Base-by-base conservation (phyloP, 2,329 filamentous ascomycete genomes). In the Plectosphaerella cucumerina region DNA sequence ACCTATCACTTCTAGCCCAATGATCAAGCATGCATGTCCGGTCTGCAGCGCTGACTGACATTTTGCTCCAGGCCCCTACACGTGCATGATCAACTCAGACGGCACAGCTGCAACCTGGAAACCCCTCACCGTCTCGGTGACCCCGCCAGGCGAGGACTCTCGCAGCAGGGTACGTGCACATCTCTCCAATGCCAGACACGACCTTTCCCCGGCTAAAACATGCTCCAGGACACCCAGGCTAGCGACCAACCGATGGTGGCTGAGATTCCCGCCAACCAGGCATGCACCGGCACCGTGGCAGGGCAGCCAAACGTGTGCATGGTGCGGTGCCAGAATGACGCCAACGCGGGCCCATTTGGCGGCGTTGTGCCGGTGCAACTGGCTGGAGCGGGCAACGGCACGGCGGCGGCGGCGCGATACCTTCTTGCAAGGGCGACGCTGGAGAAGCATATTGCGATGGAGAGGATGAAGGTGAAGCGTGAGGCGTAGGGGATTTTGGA, bases 301-400 rank as follows among this genome's bases (percentile, higher is more conserved):
- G 80, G 77, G 21, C 72, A 80, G 65, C 63, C 68, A 35, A 78
- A 78, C 58, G 71, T 81, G 57, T 84, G 80, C 68, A 74, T 84
- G 61, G 78, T 84, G 44, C 73, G 77, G 22, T 82, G 79, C 65
- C 65, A 78, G 66, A 83, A 84, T 64, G 70, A 68, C 1, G 78
- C 79, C 63, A 70, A 68, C 3, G 78, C 78, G 45, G 80, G 80
- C 12, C 80, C 80, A 20, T 84, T 84, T 58, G 80, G 81, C 50
- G 69, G 69, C 35, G 63, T 70, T 34, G 60, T 71, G 6, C 66
- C 67, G 9, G 50, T 56, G 5, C 54, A 56, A 50, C 52, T 56
- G 34, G 18, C 18, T 14, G 50, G 52, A 31, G 26, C 52, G 5
- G 50, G 48, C 52, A 56, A 50, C 8, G 42, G 49, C 5, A 53